Percentiles rank a stretch among this genome's conserved stretches.
Conservation (phyloP, 2,329 filamentous ascomycete genomes). For the Cadophora sp. region DNA sequence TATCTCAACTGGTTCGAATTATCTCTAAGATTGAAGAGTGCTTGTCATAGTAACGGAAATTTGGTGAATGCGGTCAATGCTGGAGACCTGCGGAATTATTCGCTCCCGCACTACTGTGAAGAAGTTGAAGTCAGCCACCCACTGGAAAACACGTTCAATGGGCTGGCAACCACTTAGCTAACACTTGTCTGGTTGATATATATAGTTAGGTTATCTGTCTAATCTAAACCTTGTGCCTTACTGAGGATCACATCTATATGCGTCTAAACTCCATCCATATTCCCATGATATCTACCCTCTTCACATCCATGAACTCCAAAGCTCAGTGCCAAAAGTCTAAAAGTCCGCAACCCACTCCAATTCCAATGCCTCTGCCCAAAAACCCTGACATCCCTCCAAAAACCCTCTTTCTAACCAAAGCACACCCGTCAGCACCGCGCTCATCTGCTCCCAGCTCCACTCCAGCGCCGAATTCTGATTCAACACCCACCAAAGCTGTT, state of each 20-base stretch:
- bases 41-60: no score
- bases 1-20: no score
- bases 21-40: no score
- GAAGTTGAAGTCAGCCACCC: no score
- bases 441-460: not conserved
- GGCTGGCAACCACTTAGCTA: no score
- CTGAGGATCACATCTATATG: not conserved
- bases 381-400: not conserved
- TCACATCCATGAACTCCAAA: not conserved
- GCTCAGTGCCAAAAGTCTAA: not conserved
- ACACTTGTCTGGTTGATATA: no score
- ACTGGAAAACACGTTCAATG: no score
- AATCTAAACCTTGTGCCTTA: no score
- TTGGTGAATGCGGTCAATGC: no score
- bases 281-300: not conserved
- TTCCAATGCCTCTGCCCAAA: conserved; percentile 1
- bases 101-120: no score
- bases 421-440: not conserved
- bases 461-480: not conserved
- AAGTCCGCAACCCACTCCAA: conserved; percentile 11
- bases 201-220: no score
- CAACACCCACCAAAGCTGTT: conserved; percentile 4
- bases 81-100: no score
- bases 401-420: not conserved
- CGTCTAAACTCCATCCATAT: not conserved